Conservation (phyloP, 139 green algal genomes). For the Microglena sp. region DNA sequence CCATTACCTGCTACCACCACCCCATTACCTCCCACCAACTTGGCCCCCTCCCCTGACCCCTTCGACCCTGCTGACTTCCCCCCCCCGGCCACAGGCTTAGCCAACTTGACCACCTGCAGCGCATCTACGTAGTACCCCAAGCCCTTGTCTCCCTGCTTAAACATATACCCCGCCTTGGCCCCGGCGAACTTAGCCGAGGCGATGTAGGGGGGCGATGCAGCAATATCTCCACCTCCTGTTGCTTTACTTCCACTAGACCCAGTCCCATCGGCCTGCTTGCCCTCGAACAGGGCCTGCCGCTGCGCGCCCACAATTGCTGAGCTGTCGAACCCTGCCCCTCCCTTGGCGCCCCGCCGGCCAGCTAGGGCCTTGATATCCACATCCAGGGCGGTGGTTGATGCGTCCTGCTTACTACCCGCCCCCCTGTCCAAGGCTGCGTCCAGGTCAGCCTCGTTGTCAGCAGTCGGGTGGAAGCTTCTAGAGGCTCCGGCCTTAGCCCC, state of each 20-base stretch:
- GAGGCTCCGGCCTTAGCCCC: no score
- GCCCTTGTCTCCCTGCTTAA: slow-evolving; percentile 33
- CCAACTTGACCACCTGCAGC: no score
- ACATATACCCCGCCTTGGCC: slow-evolving; percentile 24
- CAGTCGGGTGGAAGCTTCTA: slow-evolving; percentile 1
- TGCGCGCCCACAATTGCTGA: not conserved
- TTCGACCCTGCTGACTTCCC: no score
- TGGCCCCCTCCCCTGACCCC: no score
- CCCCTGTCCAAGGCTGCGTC: not conserved
- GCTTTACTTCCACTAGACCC: not conserved
- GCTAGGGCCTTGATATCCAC: no score
- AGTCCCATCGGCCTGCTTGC: not conserved
- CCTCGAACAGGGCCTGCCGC: not conserved
- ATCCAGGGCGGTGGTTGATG: slow-evolving; percentile 3
- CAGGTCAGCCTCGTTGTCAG: not conserved
- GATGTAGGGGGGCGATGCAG: no score
- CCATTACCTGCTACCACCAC: no score
- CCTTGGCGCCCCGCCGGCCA: not conserved
- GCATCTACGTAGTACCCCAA: slow-evolving; percentile 45
- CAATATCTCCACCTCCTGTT: slow-evolving; percentile 20
- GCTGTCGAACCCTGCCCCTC: not conserved
- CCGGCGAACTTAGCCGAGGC: slow-evolving; percentile 23
- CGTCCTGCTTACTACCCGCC: not conserved
- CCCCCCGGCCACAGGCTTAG: no score
- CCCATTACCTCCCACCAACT: no score